Conservation (phyloP, 2,329 filamentous ascomycete species). For the Bipolaris gigantea region DNA sequence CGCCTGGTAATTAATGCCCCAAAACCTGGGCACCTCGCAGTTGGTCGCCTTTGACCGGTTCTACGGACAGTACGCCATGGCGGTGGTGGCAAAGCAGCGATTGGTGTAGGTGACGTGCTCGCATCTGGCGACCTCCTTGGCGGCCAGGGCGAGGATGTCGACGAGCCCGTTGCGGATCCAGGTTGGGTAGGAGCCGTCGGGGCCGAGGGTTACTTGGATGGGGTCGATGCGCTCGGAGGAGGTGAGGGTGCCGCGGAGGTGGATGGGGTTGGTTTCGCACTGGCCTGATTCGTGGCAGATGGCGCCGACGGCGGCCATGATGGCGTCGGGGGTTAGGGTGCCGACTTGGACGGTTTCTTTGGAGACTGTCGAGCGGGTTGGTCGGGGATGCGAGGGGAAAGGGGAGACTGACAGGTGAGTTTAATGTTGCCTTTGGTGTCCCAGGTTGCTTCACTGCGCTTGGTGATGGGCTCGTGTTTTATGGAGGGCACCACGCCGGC, state of each 20-base stretch:
- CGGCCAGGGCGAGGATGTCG: slow-evolving; percentile 12
- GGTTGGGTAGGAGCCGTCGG: slow-evolving; percentile 14
- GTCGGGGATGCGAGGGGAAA: neutral
- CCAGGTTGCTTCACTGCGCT: slow-evolving; percentile 9
- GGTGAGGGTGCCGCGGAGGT: slow-evolving; percentile 1
- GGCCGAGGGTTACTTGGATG: slow-evolving; percentile 16
- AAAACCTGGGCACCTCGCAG: slow-evolving; percentile 1
- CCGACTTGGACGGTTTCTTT: slow-evolving; percentile 28
- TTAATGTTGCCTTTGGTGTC: slow-evolving; percentile 16
- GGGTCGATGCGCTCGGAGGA: neutral
- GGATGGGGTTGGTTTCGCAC: slow-evolving; percentile 22
- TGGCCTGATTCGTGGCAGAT: slow-evolving; percentile 20
- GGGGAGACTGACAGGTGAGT: slow-evolving; percentile 7
- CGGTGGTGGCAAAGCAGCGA: neutral
- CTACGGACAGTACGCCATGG: slow-evolving; percentile 1
- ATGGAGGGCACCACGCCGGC: slow-evolving; percentile 8
- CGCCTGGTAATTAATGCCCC: slow-evolving; percentile 15
- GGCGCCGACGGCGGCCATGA: slow-evolving; percentile 11
- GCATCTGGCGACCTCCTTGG: slow-evolving; percentile 14
- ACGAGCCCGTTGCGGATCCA: slow-evolving; percentile 21
- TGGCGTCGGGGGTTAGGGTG: slow-evolving; percentile 14
- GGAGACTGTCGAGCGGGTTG: slow-evolving; percentile 14
- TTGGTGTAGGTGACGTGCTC: slow-evolving; percentile 2
- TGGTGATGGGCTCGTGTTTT: slow-evolving; percentile 5
- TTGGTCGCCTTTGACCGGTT: neutral